A percentile compares a stretch with the other conserved stretches of the same genome.
phyloP scores from a whole-genome alignment of 345 rosid genomes.

The Stellera chamaejasme region DNA sequence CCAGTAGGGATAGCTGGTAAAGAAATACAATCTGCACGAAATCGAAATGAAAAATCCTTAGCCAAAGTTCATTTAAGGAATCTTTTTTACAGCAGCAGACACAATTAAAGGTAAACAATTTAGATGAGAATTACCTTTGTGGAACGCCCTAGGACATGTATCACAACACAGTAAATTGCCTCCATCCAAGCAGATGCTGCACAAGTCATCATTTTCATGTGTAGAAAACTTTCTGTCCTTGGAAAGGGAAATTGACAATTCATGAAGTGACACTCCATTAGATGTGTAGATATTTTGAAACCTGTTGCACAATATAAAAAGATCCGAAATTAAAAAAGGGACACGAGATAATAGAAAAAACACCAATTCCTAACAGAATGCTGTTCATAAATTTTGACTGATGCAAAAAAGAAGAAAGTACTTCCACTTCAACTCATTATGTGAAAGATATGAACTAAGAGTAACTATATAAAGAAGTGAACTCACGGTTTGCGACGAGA shows the following conservation, averaged over 20 bases:
- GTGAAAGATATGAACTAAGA: constrained; percentile 2
- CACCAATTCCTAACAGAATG: too few species aligned
- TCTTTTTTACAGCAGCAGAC: constrained; percentile 1
- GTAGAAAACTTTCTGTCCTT: constrained; percentile 45
- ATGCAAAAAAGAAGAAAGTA: neutral
- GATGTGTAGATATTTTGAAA: constrained; percentile 90
- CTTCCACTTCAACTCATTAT: neutral
- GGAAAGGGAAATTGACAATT: constrained; percentile 57
- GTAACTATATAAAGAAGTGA: constrained; percentile 2
- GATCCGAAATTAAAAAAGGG: neutral
- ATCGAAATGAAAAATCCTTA: constrained; percentile 1
- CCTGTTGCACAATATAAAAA: constrained; percentile 29
- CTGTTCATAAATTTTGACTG: too few species aligned
- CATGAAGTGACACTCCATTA: constrained; percentile 98
- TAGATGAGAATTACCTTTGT: constrained; percentile 43
- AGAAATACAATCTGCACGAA: constrained; percentile 44
- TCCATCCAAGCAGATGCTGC: constrained; percentile 77
- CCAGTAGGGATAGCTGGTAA: constrained; percentile 51
- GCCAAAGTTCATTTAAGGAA: constrained; percentile 3
- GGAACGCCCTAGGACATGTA: constrained; percentile 93
- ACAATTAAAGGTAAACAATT: constrained; percentile 1
- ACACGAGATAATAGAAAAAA: constrained; percentile 5
- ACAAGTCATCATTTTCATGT: constrained; percentile 76
- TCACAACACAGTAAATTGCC: constrained; percentile 91
- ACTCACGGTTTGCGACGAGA: constrained; percentile 94